Evolutionary conservation across 108 stramenopile genomes (phyloP), one percentile per base, ranked within the genome.

Genomic region (Schizochytrium sp.): DNA sequence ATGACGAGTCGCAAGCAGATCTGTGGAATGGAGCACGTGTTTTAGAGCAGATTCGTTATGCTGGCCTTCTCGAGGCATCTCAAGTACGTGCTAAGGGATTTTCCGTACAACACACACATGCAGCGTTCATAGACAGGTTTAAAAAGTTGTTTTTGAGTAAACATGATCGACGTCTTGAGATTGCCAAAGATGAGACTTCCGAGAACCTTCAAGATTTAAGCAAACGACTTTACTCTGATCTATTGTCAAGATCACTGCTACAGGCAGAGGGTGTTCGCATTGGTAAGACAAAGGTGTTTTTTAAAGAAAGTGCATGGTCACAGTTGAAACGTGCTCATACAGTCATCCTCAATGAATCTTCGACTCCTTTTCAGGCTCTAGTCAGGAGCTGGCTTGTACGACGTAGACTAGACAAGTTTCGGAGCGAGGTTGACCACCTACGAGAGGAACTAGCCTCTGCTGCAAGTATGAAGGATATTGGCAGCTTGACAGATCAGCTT

Each of bases 11-110:
- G 8, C 8, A 12, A 17, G 41, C 90, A 28, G 8, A n/a, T 12
- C 44, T 28, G 10, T 87, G 87, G 44, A 19, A 88, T 28, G 90
- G 90, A 4, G 38, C 7, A 4, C 87, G 87, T 17, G 90, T 88
- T 42, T 69, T 90, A 38, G 55, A 88, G 45, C 90, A 90, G 57
- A 72, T 90, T 19, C 88, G 90, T 4, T 90, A 90, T 42, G 90
- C 90, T 13, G 90, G 90, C 17, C 88, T 90, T 8, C 72, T 90
- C 3, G 90, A 90, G 72, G 90, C 90, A 5, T 88, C 88, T 17
- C 90, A 72, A 56, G 88, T 90, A 7, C 58, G 90, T 28, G 47
- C 87, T 28, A 88, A 72, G n/a, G 90, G 90, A 2, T 90, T 88
- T 72, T 53, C 76, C 47, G 76, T 83, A 13, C 76, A 55, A 10